Percentiles rank a stretch among this genome's conserved stretches.
Evolutionary conservation across 306 rosid species (phyloP).

Genomic region (Pterocarpus macrocarpus): DNA sequence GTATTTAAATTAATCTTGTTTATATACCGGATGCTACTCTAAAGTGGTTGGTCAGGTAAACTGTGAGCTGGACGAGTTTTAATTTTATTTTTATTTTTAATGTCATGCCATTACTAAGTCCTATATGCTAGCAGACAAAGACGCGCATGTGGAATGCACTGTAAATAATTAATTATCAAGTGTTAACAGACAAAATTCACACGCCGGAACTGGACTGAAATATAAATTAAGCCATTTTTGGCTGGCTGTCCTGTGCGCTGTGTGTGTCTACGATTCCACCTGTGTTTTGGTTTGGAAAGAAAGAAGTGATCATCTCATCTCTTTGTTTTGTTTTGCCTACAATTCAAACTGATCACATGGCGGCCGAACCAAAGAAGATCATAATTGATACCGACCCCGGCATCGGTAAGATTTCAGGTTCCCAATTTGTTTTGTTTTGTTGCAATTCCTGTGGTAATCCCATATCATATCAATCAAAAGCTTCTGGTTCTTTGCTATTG

Average conservation of each 20-base stretch:
- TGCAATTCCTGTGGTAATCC: not conserved
- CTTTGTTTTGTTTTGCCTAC: not conserved
- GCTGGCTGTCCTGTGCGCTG: not conserved
- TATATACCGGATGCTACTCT: too few species aligned
- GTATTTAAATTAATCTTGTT: too few species aligned
- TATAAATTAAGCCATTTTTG: not conserved
- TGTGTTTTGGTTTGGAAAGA: not conserved
- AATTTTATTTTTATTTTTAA: too few species aligned
- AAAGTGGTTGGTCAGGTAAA: too few species aligned
- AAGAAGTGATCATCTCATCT: not conserved
- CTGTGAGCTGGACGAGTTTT: too few species aligned
- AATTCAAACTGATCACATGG: slow-evolving; percentile 48
- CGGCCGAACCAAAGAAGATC: slow-evolving; percentile 73
- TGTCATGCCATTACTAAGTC: too few species aligned
- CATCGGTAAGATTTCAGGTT: slow-evolving; percentile 60
- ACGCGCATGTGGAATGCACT: too few species aligned
- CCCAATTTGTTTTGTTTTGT: not conserved
- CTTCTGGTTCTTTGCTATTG: too few species aligned
- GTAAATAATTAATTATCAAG: too few species aligned
- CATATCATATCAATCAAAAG: not conserved
- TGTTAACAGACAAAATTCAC: not conserved
- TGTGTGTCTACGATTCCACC: not conserved
- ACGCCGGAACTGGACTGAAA: not conserved
- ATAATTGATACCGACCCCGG: slow-evolving; percentile 98
- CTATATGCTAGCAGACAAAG: too few species aligned